Base-by-base conservation (phyloP, 768 basidiomycete genomes). In the Kwoniella sp. region DNA sequence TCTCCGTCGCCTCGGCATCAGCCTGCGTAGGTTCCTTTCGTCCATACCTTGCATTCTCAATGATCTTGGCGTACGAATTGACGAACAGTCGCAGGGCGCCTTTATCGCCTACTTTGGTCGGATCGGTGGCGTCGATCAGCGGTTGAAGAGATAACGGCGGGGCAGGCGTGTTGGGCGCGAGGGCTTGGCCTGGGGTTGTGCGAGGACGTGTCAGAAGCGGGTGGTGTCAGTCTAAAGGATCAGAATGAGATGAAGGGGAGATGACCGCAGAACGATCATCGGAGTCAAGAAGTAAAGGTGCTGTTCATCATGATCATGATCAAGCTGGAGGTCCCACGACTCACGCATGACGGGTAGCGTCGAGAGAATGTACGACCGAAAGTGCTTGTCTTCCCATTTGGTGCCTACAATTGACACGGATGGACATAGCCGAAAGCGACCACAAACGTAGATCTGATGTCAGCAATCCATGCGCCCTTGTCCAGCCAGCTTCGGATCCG, bases 1-100 rank as follows among this genome's bases (percentile, higher is more conserved):
- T 78, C 53, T 76, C 69, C 31, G 65, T 69, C 17, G 75, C 72
- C 54, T 70, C 75, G 15, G 75, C 78, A 50, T 79, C 74, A 26
- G 57, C 64, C 58, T 77, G 77, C 26, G 26, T 66, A 28, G 79
- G 79, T 56, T 80, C 79, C 15, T 69, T 65, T 15, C 71, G 67
- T 12, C 67, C 72, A 58, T 73, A 80, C 31, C 68, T 58, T 15
- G 76, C 77, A 41, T 69, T 66, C 30, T 75, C 73, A 22, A 79
- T 67, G 4, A 77, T 67, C 20, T 65, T 63, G 17, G 55, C 61
- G 34, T 76, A 73, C 17, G 73, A 72, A 54, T 78, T 68, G 53
- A 74, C 56, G 30, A 76, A 67, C 4, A 75, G 30, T 4, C 68
- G 60, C n/a, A 71, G 55, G 0, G 71, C 74, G 13, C 71, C 58